Evolutionary conservation across 192 early-diverging fungal species (phyloP), one percentile per base, ranked within the genome.

Genomic region (Podochytrium sp.): DNA sequence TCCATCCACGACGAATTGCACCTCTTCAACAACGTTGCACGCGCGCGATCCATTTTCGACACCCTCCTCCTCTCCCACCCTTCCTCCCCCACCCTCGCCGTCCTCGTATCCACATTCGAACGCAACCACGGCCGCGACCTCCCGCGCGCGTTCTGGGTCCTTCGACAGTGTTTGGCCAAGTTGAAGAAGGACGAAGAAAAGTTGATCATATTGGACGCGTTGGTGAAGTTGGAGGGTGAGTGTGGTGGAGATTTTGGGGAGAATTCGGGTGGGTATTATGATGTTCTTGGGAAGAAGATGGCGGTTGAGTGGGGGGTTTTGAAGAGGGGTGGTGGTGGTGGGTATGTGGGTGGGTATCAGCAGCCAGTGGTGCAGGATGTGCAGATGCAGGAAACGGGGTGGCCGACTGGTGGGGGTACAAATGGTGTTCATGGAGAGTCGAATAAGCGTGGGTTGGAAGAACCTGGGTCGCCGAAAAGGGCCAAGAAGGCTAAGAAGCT

Each of bases 21-120:
- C 55, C 66, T 78, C 30, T 71, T 78, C 42, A 60, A 74, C 47
- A 74, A 81, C 34, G 25, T 77, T 40, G 49, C 12, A 33, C 23
- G 39, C 2, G 76, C 73, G 10, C 74, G 81, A 33, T 42, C 51
- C 3, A n/a, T 80, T 0, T 80, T 65, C 34, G 76, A 60, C 16
- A 29, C 43, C 2, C 27, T 80, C 23, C 52, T 71, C 10, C 68
- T 77, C 23, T 33, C 39, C 29, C 34, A 75, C 50, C 73, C 59
- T 3, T 18, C 14, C 1, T 43, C 33, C 23, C 25, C 61, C 0
- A 2, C 53, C 0, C 69, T 83, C 4, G 67, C 52, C 52, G 33
- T 80, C 34, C 73, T 73, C 55, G 62, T 60, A 7, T 56, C 58
- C 18, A 42, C 49, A 18, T 83, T 83, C 53, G 82, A 83, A 68